Evolutionary conservation across 169 alveolate genomes (phyloP).

Genomic region (Babesia ovata): DNA sequence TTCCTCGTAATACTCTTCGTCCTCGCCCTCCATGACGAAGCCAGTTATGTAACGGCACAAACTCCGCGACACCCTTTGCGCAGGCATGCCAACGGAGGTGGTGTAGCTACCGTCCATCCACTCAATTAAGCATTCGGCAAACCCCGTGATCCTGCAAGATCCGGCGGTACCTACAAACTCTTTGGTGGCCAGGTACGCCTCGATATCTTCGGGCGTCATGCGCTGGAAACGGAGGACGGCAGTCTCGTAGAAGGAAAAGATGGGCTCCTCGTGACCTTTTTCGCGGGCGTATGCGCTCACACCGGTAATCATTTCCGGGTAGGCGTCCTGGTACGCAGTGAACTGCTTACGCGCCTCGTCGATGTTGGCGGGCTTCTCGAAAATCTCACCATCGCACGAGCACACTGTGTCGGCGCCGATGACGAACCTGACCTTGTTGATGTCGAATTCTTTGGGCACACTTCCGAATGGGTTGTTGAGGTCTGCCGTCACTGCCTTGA

Average conservation of each 20-base stretch:
- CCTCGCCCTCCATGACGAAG: no score
- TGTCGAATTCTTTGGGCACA: constrained; percentile 29
- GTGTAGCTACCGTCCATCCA: constrained; percentile 74
- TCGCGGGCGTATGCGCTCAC: constrained; percentile 54
- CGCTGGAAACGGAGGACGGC: constrained; percentile 67
- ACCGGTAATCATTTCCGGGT: constrained; percentile 73
- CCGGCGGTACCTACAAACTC: constrained; percentile 71
- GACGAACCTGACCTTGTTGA: constrained; percentile 48
- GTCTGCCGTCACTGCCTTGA: neutral
- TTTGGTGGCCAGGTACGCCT: constrained; percentile 48
- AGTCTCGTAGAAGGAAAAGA: constrained; percentile 46
- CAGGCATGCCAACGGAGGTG: constrained; percentile 75
- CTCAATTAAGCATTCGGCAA: constrained; percentile 69
- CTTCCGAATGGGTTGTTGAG: constrained; percentile 30
- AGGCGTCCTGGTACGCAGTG: constrained; percentile 39
- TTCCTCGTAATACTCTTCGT: no score
- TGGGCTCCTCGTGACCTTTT: constrained; percentile 38
- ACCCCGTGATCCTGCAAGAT: constrained; percentile 72
- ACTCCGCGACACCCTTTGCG: constrained; percentile 42
- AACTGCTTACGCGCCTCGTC: constrained; percentile 70
- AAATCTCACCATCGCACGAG: constrained; percentile 58
- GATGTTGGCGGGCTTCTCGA: constrained; percentile 74
- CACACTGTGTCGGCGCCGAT: constrained; percentile 75
- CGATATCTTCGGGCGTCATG: constrained; percentile 68
- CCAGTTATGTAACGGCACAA: neutral